phyloP scores from a whole-genome alignment of 1,284 basidiomycete species.

The Rhodotorula mucilaginosa region DNA sequence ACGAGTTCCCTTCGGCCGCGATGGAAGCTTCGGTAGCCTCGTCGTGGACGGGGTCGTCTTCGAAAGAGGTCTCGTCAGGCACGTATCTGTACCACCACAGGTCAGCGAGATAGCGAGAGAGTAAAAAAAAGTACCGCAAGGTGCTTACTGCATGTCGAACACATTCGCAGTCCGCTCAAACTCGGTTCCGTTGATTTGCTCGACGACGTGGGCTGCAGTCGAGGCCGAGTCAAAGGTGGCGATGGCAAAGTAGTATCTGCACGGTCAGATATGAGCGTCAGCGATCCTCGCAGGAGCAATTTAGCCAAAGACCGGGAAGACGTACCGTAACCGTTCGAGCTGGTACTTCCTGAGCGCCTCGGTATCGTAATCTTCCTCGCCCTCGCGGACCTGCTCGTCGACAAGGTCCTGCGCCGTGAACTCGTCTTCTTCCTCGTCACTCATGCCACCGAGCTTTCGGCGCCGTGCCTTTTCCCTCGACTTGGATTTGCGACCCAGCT shows the following conservation, averaged over 20 bases:
- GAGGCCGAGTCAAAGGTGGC: conserved; percentile 80
- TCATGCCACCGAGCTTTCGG: conserved; percentile 21
- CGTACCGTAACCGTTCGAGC: conserved; percentile 82
- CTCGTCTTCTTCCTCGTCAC: conserved; percentile 62
- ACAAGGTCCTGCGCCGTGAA: conserved; percentile 51
- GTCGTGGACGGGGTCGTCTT: conserved; percentile 60
- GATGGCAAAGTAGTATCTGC: conserved; percentile 93
- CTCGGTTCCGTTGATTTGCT: conserved; percentile 90
- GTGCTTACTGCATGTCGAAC: conserved; percentile 69
- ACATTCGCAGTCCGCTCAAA: conserved; percentile 96
- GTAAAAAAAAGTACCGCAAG: neutral
- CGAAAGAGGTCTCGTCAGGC: conserved; percentile 88
- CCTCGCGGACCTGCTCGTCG: conserved; percentile 55
- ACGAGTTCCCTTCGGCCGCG: conserved; percentile 59
- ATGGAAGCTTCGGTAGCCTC: conserved; percentile 64
- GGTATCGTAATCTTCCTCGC: conserved; percentile 60
- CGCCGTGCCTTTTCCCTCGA: neutral
- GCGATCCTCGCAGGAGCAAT: no score
- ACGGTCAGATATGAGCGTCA: neutral
- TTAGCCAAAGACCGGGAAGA: conserved; percentile 27
- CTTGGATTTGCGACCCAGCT: conserved; percentile 40
- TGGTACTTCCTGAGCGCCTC: conserved; percentile 89
- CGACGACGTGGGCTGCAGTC: conserved; percentile 76
- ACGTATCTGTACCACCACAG: conserved; percentile 64
- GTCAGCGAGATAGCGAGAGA: neutral